Evolutionary conservation across 164 flowering plant genomes (phyloP), one percentile per base, ranked within the genome.

Genomic region (Paratinospora sagittata): DNA sequence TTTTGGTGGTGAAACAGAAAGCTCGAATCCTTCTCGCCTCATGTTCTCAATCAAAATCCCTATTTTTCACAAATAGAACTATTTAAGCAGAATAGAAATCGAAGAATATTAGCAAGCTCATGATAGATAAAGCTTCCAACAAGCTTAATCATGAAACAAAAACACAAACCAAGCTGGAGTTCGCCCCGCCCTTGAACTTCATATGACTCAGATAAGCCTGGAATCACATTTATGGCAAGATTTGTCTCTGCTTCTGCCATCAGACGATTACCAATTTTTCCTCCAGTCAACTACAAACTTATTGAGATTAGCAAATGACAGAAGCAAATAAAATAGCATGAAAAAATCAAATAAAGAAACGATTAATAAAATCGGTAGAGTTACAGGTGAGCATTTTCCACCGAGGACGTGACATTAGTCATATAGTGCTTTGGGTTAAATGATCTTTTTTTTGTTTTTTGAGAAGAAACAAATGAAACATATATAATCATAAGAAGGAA

Each of bases 121-220:
- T 3, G 0, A 39, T 19, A 17, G 27, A 26, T 36, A n/a, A 67
- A 10, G 24, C 57, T 67, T 8, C 27, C 27, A 36, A 43, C 27
- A 49, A 65, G 68, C 27, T 17, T 8, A 26, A 68, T 71, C 10
- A 26, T 47, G 34, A 41, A 55, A 45, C 41, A 55, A 27, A 33
- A 66, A 68, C 64, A 85, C 89, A 76, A 57, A 95, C 99, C 99
- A n/a, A 96, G 85, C 73, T 96, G 99, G 80, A 96, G 98, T 75
- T 96, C 99, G 75, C 99, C 99, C 74, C 99, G 89, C 63, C 99
- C 99, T 81, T 96, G 99, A 80, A 96, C 99, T 84, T 96, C 99
- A 83, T 62, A 96, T 34, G 99, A 85, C 1, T 96, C 99, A 34
- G 95, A 85, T 75, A 88, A 36, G 45, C 95, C 92, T 30, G 99